Evolutionary conservation across 108 stramenopile species (phyloP), one percentile per base, ranked within the genome.

Genomic region (Cyclotella sp.): DNA sequence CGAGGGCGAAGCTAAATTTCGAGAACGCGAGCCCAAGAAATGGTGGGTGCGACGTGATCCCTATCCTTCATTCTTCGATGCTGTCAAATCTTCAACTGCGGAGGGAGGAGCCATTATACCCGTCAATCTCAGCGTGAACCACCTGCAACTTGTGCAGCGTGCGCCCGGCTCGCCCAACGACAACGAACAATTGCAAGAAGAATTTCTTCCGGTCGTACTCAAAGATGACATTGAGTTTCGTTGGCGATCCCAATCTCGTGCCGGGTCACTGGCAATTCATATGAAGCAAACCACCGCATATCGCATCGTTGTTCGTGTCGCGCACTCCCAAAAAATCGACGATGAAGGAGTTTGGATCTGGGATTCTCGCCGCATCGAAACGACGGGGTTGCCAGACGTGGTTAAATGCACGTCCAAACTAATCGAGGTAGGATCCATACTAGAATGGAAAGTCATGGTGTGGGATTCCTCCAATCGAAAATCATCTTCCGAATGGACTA

Each of bases 41-140:
- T 81, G 73, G 64, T 81, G 81, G 81, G 58, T 81, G 28, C 51
- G 57, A 42, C 26, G 14, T 13, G 63, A 65, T n/a, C 18, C 68
- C 28, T 74, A 63, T 46, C 44, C 43, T 19, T 19, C 44, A 47
- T 57, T 43, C 49, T 14, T 3, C 61, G 0, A 40, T 68, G 30
- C 40, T 1, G 7, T 15, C 21, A 14, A 16, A 68, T 7, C n/a
- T 62, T 5, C 14, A 39, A 49, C 15, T 19, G 2, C 19, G 53
- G 44, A 26, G 29, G 42, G 3, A n/a, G 81, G 82, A 40, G 62
- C 82, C 0, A 77, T 83, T 0, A 63, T 77, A 0, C 76, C 82
- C 18, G 53, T 77, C 47, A 75, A 73, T 77, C 71, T 83, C 11
- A 83, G 76, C 67, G 72, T 83, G 28, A 83, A 83, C 29, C 82